Percentiles rank a stretch among this genome's conserved stretches.
Evolutionary conservation across 331 rosid species (phyloP).

Genomic region (Arachis monticola): DNA sequence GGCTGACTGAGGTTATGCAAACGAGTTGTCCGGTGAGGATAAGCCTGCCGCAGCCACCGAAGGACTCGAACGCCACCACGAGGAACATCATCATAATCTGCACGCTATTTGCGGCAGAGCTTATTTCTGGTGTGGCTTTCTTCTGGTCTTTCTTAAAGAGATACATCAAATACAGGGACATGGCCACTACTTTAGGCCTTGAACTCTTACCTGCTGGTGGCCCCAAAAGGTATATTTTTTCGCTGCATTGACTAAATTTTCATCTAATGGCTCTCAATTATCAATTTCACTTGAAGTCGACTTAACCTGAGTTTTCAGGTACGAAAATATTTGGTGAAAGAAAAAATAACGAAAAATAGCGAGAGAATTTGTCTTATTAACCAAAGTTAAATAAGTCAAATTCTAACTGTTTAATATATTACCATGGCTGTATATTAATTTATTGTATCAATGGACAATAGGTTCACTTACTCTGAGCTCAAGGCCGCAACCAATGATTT

Average conservation of each 20-base stretch:
- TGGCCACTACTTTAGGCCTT: constrained; percentile 91
- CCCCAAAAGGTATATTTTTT: constrained; percentile 50
- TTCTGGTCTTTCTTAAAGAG: constrained; percentile 85
- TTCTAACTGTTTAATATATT: too few species aligned
- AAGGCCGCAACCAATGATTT: constrained; percentile 82
- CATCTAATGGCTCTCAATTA: too few species aligned
- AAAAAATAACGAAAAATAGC: too few species aligned
- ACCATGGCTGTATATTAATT: too few species aligned
- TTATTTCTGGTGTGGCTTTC: constrained; percentile 73
- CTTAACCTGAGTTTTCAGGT: too few species aligned
- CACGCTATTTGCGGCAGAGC: constrained; percentile 74
- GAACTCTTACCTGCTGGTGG: constrained; percentile 96
- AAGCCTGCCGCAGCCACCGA: constrained; percentile 75
- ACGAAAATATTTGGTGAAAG: too few species aligned
- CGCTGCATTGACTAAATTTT: too few species aligned
- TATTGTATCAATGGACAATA: too few species aligned
- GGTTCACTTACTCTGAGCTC: constrained; percentile 71
- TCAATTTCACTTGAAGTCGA: too few species aligned
- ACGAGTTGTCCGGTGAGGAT: constrained; percentile 79
- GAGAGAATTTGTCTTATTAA: too few species aligned
- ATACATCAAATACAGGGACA: constrained; percentile 83
- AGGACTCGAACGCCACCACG: constrained; percentile 62
- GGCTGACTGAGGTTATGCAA: constrained; percentile 67
- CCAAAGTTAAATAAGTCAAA: too few species aligned
- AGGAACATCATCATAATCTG: constrained; percentile 73